phyloP scores from a whole-genome alignment of 1,139 yeast genomes.

The Blastobotrys capitulatus region DNA sequence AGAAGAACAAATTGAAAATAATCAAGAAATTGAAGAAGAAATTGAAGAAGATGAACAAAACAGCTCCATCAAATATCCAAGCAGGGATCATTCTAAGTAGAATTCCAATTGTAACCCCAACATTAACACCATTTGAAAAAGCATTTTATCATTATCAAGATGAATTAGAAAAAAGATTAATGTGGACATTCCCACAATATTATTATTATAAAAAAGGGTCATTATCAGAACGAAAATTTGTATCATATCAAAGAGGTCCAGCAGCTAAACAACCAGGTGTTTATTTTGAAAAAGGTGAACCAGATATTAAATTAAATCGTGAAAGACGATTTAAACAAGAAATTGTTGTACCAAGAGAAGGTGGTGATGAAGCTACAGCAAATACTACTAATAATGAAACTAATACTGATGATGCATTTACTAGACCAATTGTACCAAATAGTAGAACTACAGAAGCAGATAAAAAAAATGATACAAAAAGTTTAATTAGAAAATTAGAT shows the following conservation, averaged over 20 bases:
- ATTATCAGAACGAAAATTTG: slow-evolving; percentile 74
- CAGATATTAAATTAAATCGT: slow-evolving; percentile 82
- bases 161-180: slow-evolving; percentile 79
- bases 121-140: slow-evolving; percentile 62
- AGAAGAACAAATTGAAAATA: too few relatives aligned
- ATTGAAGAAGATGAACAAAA: background rate
- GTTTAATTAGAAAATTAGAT: slow-evolving; percentile 74
- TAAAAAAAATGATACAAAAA: slow-evolving; percentile 48
- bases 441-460: slow-evolving; percentile 79
- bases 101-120: slow-evolving; percentile 78
- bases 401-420: slow-evolving; percentile 40
- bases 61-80: slow-evolving; percentile 15
- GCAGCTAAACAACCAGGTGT: slow-evolving; percentile 66
- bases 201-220: slow-evolving; percentile 90
- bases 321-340: slow-evolving; percentile 82
- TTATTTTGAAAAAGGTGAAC: slow-evolving; percentile 75
- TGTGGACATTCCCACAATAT: slow-evolving; percentile 98
- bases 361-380: slow-evolving; percentile 3
- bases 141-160: slow-evolving; percentile 78
- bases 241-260: slow-evolving; percentile 72
- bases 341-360: slow-evolving; percentile 58
- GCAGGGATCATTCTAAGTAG: slow-evolving; percentile 62
- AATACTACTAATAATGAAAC: slow-evolving; percentile 32
- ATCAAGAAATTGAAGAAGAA: too few relatives aligned
- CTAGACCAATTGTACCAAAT: slow-evolving; percentile 66